Conservation (phyloP, 2,329 filamentous ascomycete genomes). For the Emergomyces pasteurianus region DNA sequence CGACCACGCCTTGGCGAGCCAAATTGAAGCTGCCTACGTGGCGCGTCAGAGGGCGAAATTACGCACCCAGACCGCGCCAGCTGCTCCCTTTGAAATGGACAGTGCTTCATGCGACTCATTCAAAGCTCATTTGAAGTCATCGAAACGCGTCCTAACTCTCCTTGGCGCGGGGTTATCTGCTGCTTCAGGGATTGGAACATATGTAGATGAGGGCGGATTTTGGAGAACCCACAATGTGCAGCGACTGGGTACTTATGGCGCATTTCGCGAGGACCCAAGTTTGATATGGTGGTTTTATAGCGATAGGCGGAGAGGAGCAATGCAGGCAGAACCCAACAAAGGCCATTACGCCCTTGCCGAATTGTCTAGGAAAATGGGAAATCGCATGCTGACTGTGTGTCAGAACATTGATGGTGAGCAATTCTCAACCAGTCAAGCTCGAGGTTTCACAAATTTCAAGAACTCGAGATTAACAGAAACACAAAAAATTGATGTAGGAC, state of each 20-base stretch:
- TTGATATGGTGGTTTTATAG: slow-evolving; percentile 1
- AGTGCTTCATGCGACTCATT: neutral
- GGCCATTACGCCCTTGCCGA: neutral
- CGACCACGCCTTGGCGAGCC: neutral
- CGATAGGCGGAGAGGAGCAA: neutral
- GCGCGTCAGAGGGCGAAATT: neutral
- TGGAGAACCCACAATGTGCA: neutral
- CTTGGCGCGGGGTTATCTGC: neutral
- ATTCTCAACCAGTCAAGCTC: neutral
- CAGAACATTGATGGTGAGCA: slow-evolving; percentile 1
- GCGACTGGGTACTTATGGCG: neutral
- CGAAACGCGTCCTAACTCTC: neutral
- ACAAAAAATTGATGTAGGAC: neutral
- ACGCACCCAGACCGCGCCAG: neutral
- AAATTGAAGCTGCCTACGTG: neutral
- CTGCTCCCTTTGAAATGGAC: neutral
- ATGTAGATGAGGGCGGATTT: neutral
- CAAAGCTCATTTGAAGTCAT: neutral
- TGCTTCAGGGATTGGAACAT: slow-evolving; percentile 1
- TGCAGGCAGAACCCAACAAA: slow-evolving; percentile 1
- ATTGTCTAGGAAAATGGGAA: neutral
- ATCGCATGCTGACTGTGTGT: slow-evolving; percentile 1
- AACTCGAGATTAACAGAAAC: neutral
- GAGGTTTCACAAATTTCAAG: neutral
- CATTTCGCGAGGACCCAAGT: neutral